phyloP scores from a whole-genome alignment of 164 flowering plant species.

The Macadamia tetraphylla region DNA sequence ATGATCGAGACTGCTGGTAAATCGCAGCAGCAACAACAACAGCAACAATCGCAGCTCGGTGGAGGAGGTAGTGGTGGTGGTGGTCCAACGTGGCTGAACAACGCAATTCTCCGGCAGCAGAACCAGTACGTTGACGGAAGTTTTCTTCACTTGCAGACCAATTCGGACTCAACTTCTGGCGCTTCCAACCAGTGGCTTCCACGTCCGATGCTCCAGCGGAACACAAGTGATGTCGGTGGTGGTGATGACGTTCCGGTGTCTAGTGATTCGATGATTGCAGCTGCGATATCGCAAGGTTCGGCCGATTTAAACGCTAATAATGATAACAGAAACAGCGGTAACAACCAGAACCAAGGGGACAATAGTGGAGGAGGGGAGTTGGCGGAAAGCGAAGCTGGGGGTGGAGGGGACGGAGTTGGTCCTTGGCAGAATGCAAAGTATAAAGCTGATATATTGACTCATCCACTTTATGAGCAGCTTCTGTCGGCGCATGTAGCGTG shows the following conservation, averaged over 20 bases:
- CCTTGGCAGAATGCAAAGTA: constrained; percentile 47
- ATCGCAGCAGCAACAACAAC: constrained; percentile 10
- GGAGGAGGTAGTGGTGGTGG: constrained; percentile 16
- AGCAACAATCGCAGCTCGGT: constrained; percentile 10
- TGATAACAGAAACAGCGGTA: constrained; percentile 3
- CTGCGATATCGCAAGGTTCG: constrained; percentile 16
- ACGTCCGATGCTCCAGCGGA: constrained; percentile 11
- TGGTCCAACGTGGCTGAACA: constrained; percentile 56
- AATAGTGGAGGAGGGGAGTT: constrained; percentile 7
- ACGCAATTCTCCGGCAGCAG: constrained; percentile 43
- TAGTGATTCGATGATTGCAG: constrained; percentile 22
- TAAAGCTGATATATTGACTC: constrained; percentile 64
- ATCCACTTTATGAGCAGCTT: constrained; percentile 75
- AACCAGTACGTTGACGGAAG: constrained; percentile 28
- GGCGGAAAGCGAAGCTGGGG: constrained; percentile 7
- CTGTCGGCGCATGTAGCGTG: constrained; percentile 82
- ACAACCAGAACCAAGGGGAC: constrained; percentile 4
- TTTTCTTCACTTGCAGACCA: constrained; percentile 45
- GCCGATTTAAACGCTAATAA: constrained; percentile 13
- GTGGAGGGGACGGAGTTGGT: constrained; percentile 15
- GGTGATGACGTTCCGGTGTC: constrained; percentile 19
- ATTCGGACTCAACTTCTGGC: constrained; percentile 24
- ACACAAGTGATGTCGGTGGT: constrained; percentile 14
- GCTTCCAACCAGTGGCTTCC: constrained; percentile 15
- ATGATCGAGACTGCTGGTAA: constrained; percentile 11